These are phyloP conservation scores for Ogataea neopini DNA, from an alignment of 805 yeast species.

Conservation along the genomic window DNA sequence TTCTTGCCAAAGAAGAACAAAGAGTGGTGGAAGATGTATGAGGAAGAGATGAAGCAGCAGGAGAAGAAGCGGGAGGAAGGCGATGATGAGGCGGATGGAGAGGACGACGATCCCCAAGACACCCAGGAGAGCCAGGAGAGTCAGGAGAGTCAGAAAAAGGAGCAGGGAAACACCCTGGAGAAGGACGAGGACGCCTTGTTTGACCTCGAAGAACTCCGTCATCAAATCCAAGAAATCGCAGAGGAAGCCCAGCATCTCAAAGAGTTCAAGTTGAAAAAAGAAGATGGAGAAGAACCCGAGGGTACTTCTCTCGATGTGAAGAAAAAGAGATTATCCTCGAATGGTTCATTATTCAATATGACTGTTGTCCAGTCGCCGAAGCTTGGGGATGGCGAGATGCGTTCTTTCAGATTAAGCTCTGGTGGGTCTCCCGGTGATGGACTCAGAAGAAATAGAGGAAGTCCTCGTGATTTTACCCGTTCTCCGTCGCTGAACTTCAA, in stretches of 20 bases:
- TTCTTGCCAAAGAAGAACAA: constrained; percentile 47
- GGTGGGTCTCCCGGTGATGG: constrained; percentile 1
- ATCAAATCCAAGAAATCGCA: constrained; percentile 48
- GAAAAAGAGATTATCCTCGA: constrained; percentile 4
- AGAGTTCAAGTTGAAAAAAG: constrained; percentile 16
- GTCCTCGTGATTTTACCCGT: constrained; percentile 4
- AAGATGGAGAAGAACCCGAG: not conserved
- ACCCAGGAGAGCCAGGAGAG: constrained; percentile 17
- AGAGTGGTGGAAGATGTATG: constrained; percentile 60
- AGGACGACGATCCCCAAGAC: too few species aligned
- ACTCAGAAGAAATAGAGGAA: not conserved
- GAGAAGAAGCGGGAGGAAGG: constrained; percentile 26
- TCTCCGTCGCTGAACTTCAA: constrained; percentile 16
- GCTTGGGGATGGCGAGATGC: constrained; percentile 8
- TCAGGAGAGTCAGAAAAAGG: too few species aligned
- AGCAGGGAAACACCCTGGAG: too few species aligned
- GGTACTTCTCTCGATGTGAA: not conserved
- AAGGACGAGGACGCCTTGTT: too few species aligned
- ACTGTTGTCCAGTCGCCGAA: constrained; percentile 18
- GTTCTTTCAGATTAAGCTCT: constrained; percentile 14
- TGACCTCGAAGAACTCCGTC: constrained; percentile 44
- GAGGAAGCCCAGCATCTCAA: constrained; percentile 31
- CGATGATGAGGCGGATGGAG: constrained; percentile 12
- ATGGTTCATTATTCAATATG: constrained; percentile 23
- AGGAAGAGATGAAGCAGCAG: constrained; percentile 39